phyloP scores from a whole-genome alignment of 345 rosid genomes.

The Salix viminalis region DNA sequence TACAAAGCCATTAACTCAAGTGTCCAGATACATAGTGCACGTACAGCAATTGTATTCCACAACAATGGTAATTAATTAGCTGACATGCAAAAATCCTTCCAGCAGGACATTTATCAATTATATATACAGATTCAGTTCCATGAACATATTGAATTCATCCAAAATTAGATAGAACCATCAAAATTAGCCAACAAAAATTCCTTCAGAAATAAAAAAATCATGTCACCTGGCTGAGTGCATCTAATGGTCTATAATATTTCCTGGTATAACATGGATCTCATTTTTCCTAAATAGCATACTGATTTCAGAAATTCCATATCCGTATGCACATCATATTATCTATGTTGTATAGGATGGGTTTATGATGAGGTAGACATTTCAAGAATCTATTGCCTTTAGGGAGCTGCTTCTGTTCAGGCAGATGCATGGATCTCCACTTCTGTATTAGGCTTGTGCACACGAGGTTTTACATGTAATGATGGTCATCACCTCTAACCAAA shows the following conservation, averaged over 20 bases:
- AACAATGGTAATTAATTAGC: neutral
- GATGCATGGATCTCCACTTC: neutral
- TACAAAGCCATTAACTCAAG: neutral
- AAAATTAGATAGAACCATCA: neutral
- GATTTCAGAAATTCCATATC: neutral
- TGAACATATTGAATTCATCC: neutral
- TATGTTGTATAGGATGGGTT: neutral
- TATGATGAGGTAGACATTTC: neutral
- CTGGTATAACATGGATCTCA: neutral
- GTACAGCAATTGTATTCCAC: neutral
- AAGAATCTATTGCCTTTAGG: neutral
- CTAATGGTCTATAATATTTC: neutral
- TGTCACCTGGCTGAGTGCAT: neutral
- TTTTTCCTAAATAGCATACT: neutral
- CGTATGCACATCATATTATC: neutral
- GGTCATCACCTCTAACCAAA: neutral
- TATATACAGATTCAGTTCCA: neutral
- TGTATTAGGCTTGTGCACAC: neutral
- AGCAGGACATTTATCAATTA: neutral
- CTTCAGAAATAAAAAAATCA: neutral
- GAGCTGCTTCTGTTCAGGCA: neutral
- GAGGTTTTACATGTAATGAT: neutral
- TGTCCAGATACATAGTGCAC: neutral
- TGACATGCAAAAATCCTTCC: slow-evolving; percentile 3
- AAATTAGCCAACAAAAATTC: neutral